Evolutionary conservation across 345 rosid species (phyloP), one percentile per base, ranked within the genome.

Genomic region (Tarenaya hassleriana): DNA sequence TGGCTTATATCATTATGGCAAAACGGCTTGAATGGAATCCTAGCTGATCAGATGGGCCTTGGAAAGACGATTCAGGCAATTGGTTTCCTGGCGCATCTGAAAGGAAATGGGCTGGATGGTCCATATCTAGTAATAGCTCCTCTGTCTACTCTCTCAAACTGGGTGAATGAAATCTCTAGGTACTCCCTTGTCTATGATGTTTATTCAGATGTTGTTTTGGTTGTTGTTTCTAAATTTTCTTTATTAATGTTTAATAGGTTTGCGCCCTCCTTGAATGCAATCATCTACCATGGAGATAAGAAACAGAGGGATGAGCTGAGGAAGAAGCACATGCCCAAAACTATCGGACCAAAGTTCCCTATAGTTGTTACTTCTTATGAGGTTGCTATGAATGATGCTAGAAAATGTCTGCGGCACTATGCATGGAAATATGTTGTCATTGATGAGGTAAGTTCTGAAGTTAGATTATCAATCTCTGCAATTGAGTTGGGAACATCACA

Each of bases 1-100:
- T 92, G 98, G 98, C 70, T 92, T 55, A 81, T 92, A 52, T 92
- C 98, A 13, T 58, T 92, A 41, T 92, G 97, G 97, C 86, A 81
- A 58, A 92, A 92, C 70, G 98, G 98, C 18, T 72, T 92, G 52
- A 88, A 88, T 73, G 98, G 98, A 32, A 92, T 92, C 61, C 82
- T 92, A 60, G 98, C 98, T 16, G 98, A 92, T 75, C 98, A 92
- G 74, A 92, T 92, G 98, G 98, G 98, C 12, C 88, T 88, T 12
- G 98, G 98, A 62, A 92, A 92, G 80, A 88, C 98, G 0, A 88
- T 92, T 69, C 98, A 92, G 66, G 85, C 95, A 14, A 88, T 92
- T 56, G 88, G 88, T 45, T 92, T 92, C 58, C 80, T 92, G 32
- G 75, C 97, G 38, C 98, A 92, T 69, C 61, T 92, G 15, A 92